Conservation (phyloP, 805 yeast species). For the Metschnikowia proteae region DNA sequence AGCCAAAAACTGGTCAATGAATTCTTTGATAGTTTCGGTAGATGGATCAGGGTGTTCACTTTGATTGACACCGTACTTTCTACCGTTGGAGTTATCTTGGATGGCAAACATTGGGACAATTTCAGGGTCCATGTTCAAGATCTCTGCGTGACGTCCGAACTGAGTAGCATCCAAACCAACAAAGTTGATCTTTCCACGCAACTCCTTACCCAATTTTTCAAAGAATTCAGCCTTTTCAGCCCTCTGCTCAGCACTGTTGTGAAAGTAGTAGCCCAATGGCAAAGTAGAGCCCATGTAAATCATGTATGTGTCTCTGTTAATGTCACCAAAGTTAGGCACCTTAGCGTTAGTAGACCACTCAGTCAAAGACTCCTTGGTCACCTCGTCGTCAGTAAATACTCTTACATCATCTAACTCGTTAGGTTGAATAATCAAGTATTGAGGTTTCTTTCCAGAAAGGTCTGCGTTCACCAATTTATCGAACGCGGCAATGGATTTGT, state of each 20-base stretch:
- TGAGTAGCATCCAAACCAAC: constrained; percentile 81
- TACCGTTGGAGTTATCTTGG: constrained; percentile 64
- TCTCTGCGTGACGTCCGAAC: constrained; percentile 83
- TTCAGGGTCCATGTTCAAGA: constrained; percentile 76
- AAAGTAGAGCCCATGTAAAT: constrained; percentile 64
- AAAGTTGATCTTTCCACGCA: constrained; percentile 78
- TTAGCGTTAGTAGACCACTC: constrained; percentile 58
- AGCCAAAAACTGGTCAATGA: constrained; percentile 57
- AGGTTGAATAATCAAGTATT: constrained; percentile 48
- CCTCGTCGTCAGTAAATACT: constrained; percentile 38
- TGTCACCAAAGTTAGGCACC: constrained; percentile 84
- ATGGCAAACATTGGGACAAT: constrained; percentile 85
- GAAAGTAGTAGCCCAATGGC: constrained; percentile 89
- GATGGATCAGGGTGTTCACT: constrained; percentile 43
- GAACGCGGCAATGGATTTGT: constrained; percentile 38
- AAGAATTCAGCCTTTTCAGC: constrained; percentile 50
- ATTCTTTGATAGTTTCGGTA: constrained; percentile 48
- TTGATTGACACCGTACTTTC: constrained; percentile 78
- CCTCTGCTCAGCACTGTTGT: constrained; percentile 64
- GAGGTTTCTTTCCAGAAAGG: constrained; percentile 28
- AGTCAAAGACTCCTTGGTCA: constrained; percentile 30
- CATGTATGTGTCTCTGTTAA: constrained; percentile 74
- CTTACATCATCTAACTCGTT: constrained; percentile 41
- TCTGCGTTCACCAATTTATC: constrained; percentile 29
- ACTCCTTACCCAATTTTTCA: constrained; percentile 62